Evolutionary conservation across 1,284 basidiomycete species (phyloP).

Genomic region (Golubevia pallescens): DNA sequence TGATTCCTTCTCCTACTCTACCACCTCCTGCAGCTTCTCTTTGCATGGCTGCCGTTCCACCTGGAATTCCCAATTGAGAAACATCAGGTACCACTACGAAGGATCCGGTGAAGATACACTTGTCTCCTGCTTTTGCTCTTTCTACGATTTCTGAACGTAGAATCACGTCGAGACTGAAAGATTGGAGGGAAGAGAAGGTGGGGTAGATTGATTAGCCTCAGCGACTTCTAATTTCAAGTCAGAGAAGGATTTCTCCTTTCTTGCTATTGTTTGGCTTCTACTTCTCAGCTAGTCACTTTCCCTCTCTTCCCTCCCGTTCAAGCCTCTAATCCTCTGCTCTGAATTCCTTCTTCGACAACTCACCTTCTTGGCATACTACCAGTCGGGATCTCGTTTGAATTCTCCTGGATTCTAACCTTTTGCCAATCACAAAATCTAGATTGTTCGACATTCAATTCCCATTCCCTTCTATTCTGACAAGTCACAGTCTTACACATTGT

Average conservation of each 20-base stretch:
- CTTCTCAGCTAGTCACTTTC: too few species aligned
- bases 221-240: too few species aligned
- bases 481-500: slow-evolving; percentile 54
- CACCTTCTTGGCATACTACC: slow-evolving; percentile 48
- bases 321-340: neutral
- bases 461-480: slow-evolving; percentile 55
- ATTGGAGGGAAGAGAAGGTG: slow-evolving; percentile 5
- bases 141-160: slow-evolving; percentile 61
- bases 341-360: slow-evolving; percentile 2
- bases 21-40: slow-evolving; percentile 41
- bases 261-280: too few species aligned
- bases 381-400: slow-evolving; percentile 97
- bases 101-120: slow-evolving; percentile 60
- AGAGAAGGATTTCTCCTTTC: too few species aligned
- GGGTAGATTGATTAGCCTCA: too few species aligned
- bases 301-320: neutral
- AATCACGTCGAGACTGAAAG: slow-evolving; percentile 54
- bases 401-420: slow-evolving; percentile 98
- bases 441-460: slow-evolving; percentile 63
- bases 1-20: slow-evolving; percentile 41
- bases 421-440: slow-evolving; percentile 80
- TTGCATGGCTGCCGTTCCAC: slow-evolving; percentile 62
- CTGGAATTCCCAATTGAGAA: slow-evolving; percentile 58
- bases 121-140: slow-evolving; percentile 62
- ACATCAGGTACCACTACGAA: slow-evolving; percentile 63